Evolutionary conservation across 352 stramenopile species (phyloP).

Genomic region (Phytophthora pseudosyringae): DNA sequence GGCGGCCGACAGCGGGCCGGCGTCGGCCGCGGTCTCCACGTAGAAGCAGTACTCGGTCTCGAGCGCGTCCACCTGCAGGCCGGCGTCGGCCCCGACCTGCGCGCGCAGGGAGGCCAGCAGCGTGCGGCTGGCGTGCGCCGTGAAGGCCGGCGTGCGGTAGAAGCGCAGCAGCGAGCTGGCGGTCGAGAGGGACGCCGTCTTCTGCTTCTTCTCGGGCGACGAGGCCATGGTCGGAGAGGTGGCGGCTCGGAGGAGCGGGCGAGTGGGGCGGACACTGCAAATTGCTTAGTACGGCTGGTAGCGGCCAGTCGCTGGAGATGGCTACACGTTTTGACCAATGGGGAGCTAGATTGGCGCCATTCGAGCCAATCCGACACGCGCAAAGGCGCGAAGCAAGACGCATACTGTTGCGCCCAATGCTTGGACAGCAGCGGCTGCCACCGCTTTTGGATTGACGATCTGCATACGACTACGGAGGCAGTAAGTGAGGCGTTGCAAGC

Average conservation of each 20-base stretch:
- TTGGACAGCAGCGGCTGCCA: constrained; percentile 15
- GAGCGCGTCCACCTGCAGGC: constrained; percentile 61
- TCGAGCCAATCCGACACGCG: constrained; percentile 5
- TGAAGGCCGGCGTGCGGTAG: constrained; percentile 81
- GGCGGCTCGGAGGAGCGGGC: constrained; percentile 23
- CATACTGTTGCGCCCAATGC: constrained; percentile 10
- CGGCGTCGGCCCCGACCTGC: constrained; percentile 23
- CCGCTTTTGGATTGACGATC: constrained; percentile 10
- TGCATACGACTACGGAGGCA: neutral
- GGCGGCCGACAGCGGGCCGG: constrained; percentile 44
- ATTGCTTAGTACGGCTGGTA: constrained; percentile 30
- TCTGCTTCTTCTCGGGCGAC: constrained; percentile 75
- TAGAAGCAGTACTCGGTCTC: constrained; percentile 98
- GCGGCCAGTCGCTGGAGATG: constrained; percentile 16
- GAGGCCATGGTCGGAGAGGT: constrained; percentile 40
- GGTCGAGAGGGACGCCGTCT: constrained; percentile 42
- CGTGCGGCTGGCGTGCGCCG: constrained; percentile 65
- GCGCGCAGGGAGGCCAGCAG: constrained; percentile 51
- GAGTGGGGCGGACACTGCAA: constrained; percentile 31
- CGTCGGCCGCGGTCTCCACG: constrained; percentile 78
- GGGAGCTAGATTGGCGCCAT: neutral
- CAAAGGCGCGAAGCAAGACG: neutral
- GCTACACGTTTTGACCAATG: constrained; percentile 10
- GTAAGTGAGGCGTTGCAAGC: no score
- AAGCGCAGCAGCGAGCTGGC: constrained; percentile 63